phyloP scores from a whole-genome alignment of 352 stramenopile species.

The Blastocystis sp. region DNA sequence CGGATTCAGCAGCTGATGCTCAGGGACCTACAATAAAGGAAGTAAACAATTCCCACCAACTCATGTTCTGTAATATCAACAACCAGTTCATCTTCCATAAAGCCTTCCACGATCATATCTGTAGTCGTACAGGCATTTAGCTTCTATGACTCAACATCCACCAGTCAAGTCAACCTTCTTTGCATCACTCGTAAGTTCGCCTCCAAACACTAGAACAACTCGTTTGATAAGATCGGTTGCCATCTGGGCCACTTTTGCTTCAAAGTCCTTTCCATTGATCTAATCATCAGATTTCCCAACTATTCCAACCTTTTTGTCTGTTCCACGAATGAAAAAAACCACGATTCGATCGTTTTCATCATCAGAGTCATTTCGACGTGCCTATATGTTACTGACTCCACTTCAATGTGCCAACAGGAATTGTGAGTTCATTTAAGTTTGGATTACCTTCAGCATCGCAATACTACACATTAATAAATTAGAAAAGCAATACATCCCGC shows the following conservation, averaged over 20 bases:
- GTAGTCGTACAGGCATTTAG: neutral
- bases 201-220: slow-evolving; percentile 92
- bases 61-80: slow-evolving; percentile 99
- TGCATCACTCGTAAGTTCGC: slow-evolving; percentile 92
- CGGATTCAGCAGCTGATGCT: slow-evolving; percentile 92
- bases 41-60: slow-evolving; percentile 77
- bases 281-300: slow-evolving; percentile 78
- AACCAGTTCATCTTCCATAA: slow-evolving; percentile 96
- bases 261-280: slow-evolving; percentile 89
- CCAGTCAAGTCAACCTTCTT: slow-evolving; percentile 78
- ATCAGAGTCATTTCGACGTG: slow-evolving; percentile 73
- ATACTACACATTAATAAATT: slow-evolving; percentile 21
- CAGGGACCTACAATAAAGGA: slow-evolving; percentile 75
- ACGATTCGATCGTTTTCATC: slow-evolving; percentile 91
- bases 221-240: slow-evolving; percentile 79
- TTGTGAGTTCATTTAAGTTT: slow-evolving; percentile 68
- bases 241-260: slow-evolving; percentile 29
- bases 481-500: slow-evolving; percentile 69
- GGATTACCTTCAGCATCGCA: slow-evolving; percentile 62
- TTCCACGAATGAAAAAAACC: slow-evolving; percentile 86
- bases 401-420: neutral
- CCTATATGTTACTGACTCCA: slow-evolving; percentile 70
- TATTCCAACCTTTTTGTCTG: slow-evolving; percentile 61
- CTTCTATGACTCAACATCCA: slow-evolving; percentile 77
- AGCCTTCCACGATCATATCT: slow-evolving; percentile 83